Evolutionary conservation across 2,329 filamentous ascomycete species (phyloP).

Genomic region (Chlorencoelia australis): DNA sequence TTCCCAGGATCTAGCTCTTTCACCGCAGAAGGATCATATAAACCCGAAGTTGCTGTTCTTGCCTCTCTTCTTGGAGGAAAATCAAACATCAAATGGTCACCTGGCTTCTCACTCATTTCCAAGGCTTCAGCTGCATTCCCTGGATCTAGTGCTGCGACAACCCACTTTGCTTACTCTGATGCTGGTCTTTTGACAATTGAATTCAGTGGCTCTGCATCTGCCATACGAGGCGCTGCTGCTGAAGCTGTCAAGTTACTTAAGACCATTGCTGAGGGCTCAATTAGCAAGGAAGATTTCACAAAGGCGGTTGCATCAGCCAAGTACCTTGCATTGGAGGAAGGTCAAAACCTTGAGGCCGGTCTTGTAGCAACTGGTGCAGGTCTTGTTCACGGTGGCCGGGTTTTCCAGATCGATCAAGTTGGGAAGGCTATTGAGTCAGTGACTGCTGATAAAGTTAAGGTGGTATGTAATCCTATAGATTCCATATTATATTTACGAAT

Average conservation of each 20-base stretch:
- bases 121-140: conserved; percentile 62
- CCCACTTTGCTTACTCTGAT: conserved; percentile 83
- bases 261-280: conserved; percentile 63
- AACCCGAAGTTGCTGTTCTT: conserved; percentile 83
- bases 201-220: conserved; percentile 62
- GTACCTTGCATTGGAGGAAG: conserved; percentile 77
- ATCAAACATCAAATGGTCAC: conserved; percentile 88
- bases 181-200: conserved; percentile 82
- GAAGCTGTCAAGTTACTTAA: conserved; percentile 75
- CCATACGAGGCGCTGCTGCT: conserved; percentile 64
- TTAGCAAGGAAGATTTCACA: conserved; percentile 75
- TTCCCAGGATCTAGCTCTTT: conserved; percentile 83
- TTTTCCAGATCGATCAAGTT: conserved; percentile 73
- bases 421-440: conserved; percentile 73
- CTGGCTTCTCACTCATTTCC: conserved; percentile 82
- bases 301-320: conserved; percentile 92
- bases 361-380: conserved; percentile 78
- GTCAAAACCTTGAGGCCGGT: conserved; percentile 66
- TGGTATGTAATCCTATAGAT: conserved; percentile 45
- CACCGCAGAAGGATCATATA: conserved; percentile 59
- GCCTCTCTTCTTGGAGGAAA: conserved; percentile 82
- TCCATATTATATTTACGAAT: conserved; percentile 16
- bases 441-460: conserved; percentile 73
- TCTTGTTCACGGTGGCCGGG: conserved; percentile 69
- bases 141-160: conserved; percentile 59